A percentile compares a stretch with the other conserved stretches of the same genome.
phyloP scores from a whole-genome alignment of 2,329 filamentous ascomycete genomes.

The Xylogone sp. region DNA sequence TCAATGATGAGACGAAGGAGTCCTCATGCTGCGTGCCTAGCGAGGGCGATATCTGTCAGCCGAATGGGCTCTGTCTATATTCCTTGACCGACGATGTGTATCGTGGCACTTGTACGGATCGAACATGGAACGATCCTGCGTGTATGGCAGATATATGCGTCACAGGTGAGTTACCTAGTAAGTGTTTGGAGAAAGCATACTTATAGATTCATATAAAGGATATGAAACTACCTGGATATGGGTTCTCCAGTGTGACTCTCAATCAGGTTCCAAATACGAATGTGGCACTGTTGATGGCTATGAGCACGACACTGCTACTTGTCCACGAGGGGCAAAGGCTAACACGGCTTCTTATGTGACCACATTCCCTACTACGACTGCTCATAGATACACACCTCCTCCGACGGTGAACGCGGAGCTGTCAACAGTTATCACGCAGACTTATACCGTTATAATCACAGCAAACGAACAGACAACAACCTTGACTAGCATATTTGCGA shows the following conservation, averaged over 20 bases:
- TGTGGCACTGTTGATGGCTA: constrained; percentile 3
- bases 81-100: constrained; percentile 4
- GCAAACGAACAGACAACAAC: constrained; percentile 10
- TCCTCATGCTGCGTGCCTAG: constrained; percentile 14
- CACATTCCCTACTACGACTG: constrained; percentile 5
- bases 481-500: constrained; percentile 9
- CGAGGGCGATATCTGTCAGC: constrained; percentile 15
- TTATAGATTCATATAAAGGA: constrained; percentile 3
- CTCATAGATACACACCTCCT: constrained; percentile 11
- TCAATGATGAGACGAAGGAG: constrained; percentile 4
- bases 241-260: constrained; percentile 7
- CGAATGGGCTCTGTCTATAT: constrained; percentile 14
- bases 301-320: constrained; percentile 6
- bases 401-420: constrained; percentile 8
- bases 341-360: constrained; percentile 5
- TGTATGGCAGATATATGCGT: constrained; percentile 13
- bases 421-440: constrained; percentile 10
- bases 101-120: constrained; percentile 16
- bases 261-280: neutral
- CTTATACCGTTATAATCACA: constrained; percentile 9
- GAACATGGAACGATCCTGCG: constrained; percentile 13
- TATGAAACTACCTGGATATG: constrained; percentile 9
- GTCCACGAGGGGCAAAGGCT: constrained; percentile 4
- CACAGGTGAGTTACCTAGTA: constrained; percentile 5
- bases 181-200: neutral